Evolutionary conservation across 345 rosid species (phyloP), one percentile per base, ranked within the genome.

Genomic region (Eucalyptus marginata): DNA sequence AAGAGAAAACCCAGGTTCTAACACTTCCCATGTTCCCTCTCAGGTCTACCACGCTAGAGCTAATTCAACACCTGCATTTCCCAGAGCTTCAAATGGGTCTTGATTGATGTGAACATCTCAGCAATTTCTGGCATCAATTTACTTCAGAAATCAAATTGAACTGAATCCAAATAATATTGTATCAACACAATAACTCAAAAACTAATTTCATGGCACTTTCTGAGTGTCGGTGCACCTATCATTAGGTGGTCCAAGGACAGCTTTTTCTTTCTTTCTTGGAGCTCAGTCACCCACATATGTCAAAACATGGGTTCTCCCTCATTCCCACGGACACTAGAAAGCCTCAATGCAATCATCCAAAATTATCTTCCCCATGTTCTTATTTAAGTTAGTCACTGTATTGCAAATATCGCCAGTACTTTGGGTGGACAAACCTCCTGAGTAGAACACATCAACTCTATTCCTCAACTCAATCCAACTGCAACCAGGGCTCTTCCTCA

Each of bases 401-500:
- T 92, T 92, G 90, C 93, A 92, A 7, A 96, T 91, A 89, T 95
- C 92, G 62, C 49, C n/a, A 88, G 92, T 89, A 64, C 90, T 92
- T 44, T 80, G 66, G 66, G 94, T 93, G 68, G 96, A 93, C 47
- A 93, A 92, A 89, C 92, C 94, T 87, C 97, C 96, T 4, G 97
- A 95, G 89, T 88, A 92, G 93, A 97, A 97, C 90, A 92, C 92
- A 90, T 90, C 93, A 49, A 91, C 91, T 11, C 40, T 90, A 80
- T 94, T 90, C 87, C 91, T 90, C 64, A 91, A 87, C 90, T 94
- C 97, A 89, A 96, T 96, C 99, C 97, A 95, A 90, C 97, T 97
- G 88, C 96, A 93, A 76, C 99, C 99, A 44, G 97, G 97, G 83
- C 59, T 93, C 92, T 96, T 97, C 91, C 95, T 95, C 93, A 95